phyloP scores from a whole-genome alignment of 495 filamentous ascomycete species.

The Tuber indicum region DNA sequence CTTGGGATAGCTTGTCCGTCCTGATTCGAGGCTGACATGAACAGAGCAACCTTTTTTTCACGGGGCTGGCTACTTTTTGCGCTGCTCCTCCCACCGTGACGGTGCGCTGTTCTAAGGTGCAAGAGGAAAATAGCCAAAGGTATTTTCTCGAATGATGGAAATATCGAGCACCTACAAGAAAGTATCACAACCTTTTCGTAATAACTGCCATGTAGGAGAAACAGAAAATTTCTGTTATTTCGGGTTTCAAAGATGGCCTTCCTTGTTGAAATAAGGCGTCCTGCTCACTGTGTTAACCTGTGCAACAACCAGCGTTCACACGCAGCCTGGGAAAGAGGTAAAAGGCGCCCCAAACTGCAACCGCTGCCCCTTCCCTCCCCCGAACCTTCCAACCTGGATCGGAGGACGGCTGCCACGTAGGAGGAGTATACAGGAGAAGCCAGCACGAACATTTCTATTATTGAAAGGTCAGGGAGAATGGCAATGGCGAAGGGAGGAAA shows the following conservation, averaged over 20 bases:
- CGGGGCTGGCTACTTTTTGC: neutral
- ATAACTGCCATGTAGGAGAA: slow-evolving; percentile 20
- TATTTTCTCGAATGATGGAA: neutral
- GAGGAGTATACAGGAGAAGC: slow-evolving; percentile 19
- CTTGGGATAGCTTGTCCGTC: slow-evolving; percentile 5
- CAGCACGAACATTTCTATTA: slow-evolving; percentile 15
- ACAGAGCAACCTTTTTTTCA: neutral
- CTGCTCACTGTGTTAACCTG: slow-evolving; percentile 15
- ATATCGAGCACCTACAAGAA: neutral
- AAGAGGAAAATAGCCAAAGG: neutral
- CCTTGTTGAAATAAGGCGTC: slow-evolving; percentile 28
- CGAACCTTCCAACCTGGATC: slow-evolving; percentile 15
- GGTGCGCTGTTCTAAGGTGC: slow-evolving; percentile 23
- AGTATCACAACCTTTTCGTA: neutral
- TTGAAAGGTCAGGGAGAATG: neutral
- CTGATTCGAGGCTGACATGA: slow-evolving; percentile 2
- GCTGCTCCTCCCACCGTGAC: neutral
- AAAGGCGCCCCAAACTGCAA: slow-evolving; percentile 27
- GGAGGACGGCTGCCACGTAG: slow-evolving; percentile 37
- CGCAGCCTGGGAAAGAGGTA: slow-evolving; percentile 16
- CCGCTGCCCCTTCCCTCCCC: slow-evolving; percentile 20
- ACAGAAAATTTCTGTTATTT: slow-evolving; percentile 17
- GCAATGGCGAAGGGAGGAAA: slow-evolving; percentile 11
- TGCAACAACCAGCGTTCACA: slow-evolving; percentile 30
- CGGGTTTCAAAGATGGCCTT: slow-evolving; percentile 36